These are phyloP conservation scores for Salix purpurea DNA, from an alignment of 345 rosid genomes.

Conservation along the genomic window DNA sequence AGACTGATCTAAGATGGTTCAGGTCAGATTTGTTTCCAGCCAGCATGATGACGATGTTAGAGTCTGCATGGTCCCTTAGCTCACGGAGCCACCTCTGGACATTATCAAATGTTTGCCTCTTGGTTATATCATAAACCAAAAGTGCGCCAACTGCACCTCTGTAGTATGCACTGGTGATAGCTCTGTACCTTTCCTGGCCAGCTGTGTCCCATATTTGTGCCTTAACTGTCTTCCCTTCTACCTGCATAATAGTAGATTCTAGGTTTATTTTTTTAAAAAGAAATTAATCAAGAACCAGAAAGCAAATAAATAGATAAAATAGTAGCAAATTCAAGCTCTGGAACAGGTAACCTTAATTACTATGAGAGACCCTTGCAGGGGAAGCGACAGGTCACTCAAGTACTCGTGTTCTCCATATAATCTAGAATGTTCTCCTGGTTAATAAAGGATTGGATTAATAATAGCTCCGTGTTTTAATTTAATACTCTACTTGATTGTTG, in stretches of 20 bases:
- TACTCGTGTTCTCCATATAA: background rate
- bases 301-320: background rate
- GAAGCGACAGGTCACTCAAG: background rate
- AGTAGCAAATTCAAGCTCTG: background rate
- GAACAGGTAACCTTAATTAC: background rate
- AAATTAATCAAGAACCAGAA: background rate
- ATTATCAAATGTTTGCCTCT: constrained; percentile 60
- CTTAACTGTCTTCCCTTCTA: constrained; percentile 67
- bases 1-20: constrained; percentile 48
- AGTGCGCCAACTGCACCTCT: constrained; percentile 71
- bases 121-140: constrained; percentile 62
- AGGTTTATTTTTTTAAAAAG: background rate
- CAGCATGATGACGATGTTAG: constrained; percentile 69
- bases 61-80: constrained; percentile 63
- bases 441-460: background rate
- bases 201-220: constrained; percentile 81
- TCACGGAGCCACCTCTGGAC: constrained; percentile 63
- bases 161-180: constrained; percentile 71
- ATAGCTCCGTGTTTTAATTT: background rate
- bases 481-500: background rate
- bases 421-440: background rate
- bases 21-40: constrained; percentile 66
- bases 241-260: constrained; percentile 22
- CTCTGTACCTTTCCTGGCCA: constrained; percentile 66
- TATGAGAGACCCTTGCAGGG: background rate